Evolutionary conservation across 192 early-diverging fungal genomes (phyloP).

Genomic region (Coemansia sp.): DNA sequence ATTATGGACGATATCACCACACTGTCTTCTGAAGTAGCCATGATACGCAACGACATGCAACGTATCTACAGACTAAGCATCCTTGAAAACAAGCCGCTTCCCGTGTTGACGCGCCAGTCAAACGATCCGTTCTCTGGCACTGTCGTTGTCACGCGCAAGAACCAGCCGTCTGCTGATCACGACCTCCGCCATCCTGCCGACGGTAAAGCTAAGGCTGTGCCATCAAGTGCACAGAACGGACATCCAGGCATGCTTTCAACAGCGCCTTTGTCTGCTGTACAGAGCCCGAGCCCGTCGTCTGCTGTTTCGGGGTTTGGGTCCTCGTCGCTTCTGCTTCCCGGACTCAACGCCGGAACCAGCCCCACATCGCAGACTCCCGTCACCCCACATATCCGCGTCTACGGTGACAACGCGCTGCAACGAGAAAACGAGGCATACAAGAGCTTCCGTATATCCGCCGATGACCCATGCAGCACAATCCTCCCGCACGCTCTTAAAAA

Average conservation of each 20-base stretch:
- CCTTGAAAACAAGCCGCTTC: constrained; percentile 53
- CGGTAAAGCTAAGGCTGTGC: constrained; percentile 14
- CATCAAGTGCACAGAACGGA: constrained; percentile 6
- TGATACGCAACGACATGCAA: constrained; percentile 49
- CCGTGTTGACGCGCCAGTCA: constrained; percentile 25
- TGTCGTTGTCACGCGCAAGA: constrained; percentile 27
- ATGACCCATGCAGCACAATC: constrained; percentile 84
- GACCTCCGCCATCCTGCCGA: constrained; percentile 30
- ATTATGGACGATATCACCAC: constrained; percentile 48
- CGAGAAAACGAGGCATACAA: constrained; percentile 77
- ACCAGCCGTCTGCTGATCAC: constrained; percentile 21
- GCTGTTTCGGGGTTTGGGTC: constrained; percentile 14
- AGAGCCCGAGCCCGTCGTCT: constrained; percentile 33
- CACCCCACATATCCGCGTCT: constrained; percentile 73
- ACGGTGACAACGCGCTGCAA: constrained; percentile 71
- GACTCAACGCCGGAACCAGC: constrained; percentile 14
- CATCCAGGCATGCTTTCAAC: constrained; percentile 16
- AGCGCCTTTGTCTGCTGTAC: constrained; percentile 25
- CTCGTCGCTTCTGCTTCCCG: constrained; percentile 38
- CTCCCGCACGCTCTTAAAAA: constrained; percentile 83
- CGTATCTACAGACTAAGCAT: constrained; percentile 50
- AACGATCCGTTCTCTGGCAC: constrained; percentile 40
- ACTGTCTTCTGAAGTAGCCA: constrained; percentile 41
- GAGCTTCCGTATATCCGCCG: constrained; percentile 77
- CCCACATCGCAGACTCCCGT: constrained; percentile 42